Base-by-base conservation (phyloP, 176 grass and related monocot species). In the Dendrocalamus sinicus region DNA sequence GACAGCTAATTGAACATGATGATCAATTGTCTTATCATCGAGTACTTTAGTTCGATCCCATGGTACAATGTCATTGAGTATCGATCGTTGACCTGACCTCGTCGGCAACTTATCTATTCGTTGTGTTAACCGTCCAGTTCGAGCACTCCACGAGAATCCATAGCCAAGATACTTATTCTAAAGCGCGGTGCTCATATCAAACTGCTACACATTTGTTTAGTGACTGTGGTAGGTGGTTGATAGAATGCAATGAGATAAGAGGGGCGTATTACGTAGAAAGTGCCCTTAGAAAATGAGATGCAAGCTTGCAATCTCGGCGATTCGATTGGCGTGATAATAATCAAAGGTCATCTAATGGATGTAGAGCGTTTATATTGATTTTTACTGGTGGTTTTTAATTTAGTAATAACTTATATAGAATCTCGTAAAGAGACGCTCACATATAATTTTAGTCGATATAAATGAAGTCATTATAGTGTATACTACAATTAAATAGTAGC, bases 381-480 rank as follows among this genome's bases (percentile, higher is more conserved):
- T 35, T 35, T 35, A 0, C 3, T 35, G 32, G 3, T 35, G 32
- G 0, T 35, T 35, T 35, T 35, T 35, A 35, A 35, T 35, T 35
- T 35, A 35, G 3, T 35, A 35, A 35, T 35, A 35, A 35, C 32
- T 35, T 35, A 4, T 35, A 35, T 3, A 35, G 3, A 35, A 35
- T 35, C 32, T 35, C 1, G 3, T 3, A 35, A 35, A 35, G 32
- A 35, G 32, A 35, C 0, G 4, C 0, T 35, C 0, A 0, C 3
- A 35, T 35, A 35, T 4, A 35, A 35, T 35, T 35, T 35, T 35
- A 35, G 32, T 0, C 1, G 3, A 4, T 35, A 35, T 35, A 35
- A 35, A 35, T 35, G 3, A 4, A 35, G 3, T 35, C 3, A 35
- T 35, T 35, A 35, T 0, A 35, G 32, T 35, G 32, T 4, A 3